phyloP scores from a whole-genome alignment of 768 basidiomycete species.

The Mycena floridula region DNA sequence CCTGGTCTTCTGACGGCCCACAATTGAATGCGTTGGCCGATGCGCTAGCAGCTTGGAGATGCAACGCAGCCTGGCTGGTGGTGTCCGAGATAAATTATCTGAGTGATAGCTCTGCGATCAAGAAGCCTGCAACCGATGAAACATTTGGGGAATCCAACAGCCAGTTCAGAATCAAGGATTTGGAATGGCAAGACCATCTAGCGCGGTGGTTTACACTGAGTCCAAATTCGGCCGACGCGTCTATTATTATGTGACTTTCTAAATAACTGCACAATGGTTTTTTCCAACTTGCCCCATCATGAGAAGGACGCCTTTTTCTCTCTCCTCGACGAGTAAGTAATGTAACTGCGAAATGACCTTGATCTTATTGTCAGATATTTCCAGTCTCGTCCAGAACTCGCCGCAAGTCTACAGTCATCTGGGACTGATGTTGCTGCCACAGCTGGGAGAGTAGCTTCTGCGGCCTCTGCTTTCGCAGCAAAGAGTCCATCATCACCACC shows the following conservation, averaged over 20 bases:
- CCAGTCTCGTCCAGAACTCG: constrained; percentile 61
- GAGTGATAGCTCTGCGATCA: no score
- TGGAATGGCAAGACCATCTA: constrained; percentile 16
- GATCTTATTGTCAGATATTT: constrained; percentile 51
- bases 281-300: constrained; percentile 53
- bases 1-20: no score
- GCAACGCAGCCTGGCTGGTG: no score
- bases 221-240: no score
- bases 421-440: constrained; percentile 18
- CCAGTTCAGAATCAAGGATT: constrained; percentile 31
- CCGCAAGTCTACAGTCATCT: constrained; percentile 21
- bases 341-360: constrained; percentile 1
- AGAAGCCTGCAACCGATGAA: no score
- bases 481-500: constrained; percentile 2
- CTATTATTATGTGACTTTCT: no score
- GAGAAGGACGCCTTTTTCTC: constrained; percentile 83
- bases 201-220: no score
- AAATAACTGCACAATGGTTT: constrained; percentile 58
- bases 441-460: constrained; percentile 11
- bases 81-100: no score
- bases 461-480: constrained; percentile 1
- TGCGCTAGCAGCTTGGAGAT: no score
- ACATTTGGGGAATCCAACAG: constrained; percentile 24
- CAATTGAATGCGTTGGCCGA: no score
- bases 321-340: constrained; percentile 69